Percentiles rank a stretch among this genome's conserved stretches.
phyloP scores from a whole-genome alignment of 495 filamentous ascomycete genomes.

The Pseudevernia furfuracea region DNA sequence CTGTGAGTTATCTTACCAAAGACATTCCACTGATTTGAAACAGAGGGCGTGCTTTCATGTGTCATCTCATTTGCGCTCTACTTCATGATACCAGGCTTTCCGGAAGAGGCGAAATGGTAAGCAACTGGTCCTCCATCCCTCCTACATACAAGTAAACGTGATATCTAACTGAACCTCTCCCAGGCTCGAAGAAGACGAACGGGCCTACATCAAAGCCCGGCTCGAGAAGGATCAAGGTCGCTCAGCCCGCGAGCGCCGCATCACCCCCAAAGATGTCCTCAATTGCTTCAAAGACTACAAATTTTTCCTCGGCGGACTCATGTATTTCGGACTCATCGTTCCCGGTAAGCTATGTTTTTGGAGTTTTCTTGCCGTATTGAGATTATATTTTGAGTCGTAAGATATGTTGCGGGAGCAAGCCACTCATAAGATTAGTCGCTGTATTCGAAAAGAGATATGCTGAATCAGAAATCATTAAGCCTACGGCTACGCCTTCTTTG shows the following conservation, averaged over 20 bases:
- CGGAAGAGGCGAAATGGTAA: constrained; percentile 46
- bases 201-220: constrained; percentile 61
- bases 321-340: constrained; percentile 64
- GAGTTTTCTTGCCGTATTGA: too few species aligned
- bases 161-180: constrained; percentile 14
- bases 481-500: constrained; percentile 66
- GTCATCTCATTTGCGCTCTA: constrained; percentile 65
- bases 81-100: constrained; percentile 76
- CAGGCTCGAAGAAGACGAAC: constrained; percentile 65
- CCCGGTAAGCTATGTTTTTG: too few species aligned
- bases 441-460: too few species aligned
- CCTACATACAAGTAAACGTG: not conserved
- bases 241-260: constrained; percentile 56
- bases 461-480: too few species aligned
- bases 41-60: constrained; percentile 69
- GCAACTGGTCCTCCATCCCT: not conserved
- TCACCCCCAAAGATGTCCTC: constrained; percentile 56
- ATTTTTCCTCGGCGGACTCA: constrained; percentile 65
- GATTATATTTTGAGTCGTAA: too few species aligned
- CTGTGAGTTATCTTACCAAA: too few species aligned
- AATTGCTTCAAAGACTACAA: constrained; percentile 70
- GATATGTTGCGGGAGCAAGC: too few species aligned
- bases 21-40: constrained; percentile 28
- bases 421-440: too few species aligned
- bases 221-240: constrained; percentile 71